These are phyloP conservation scores for Cladosporium oxysporum DNA, from an alignment of 2,329 filamentous ascomycete genomes.

Conservation along the genomic window DNA sequence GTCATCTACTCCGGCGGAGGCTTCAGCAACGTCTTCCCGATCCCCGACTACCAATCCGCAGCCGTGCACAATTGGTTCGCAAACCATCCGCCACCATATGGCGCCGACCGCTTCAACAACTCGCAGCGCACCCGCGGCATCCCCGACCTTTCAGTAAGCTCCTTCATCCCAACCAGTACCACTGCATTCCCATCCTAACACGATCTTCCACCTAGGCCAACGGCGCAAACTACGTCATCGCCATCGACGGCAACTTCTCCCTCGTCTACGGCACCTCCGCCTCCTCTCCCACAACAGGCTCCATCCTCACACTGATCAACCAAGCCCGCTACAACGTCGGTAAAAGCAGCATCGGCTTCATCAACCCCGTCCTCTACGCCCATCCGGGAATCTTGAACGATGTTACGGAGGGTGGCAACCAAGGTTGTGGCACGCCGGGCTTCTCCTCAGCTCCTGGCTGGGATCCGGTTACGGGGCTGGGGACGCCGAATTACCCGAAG, in stretches of 20 bases:
- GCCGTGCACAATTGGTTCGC: slow-evolving; percentile 46
- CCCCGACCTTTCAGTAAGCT: slow-evolving; percentile 42
- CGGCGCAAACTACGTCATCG: slow-evolving; percentile 40
- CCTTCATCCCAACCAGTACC: background rate
- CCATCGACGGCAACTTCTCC: slow-evolving; percentile 45
- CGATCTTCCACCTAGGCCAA: slow-evolving; percentile 22
- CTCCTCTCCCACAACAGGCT: slow-evolving; percentile 51
- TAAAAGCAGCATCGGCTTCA: slow-evolving; percentile 44
- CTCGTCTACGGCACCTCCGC: slow-evolving; percentile 55
- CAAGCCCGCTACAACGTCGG: slow-evolving; percentile 40
- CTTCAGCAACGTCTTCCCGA: slow-evolving; percentile 52
- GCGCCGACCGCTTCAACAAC: slow-evolving; percentile 50
- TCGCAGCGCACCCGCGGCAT: slow-evolving; percentile 46
- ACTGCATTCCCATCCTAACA: background rate
- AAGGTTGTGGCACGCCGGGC: slow-evolving; percentile 41
- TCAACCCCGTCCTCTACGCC: slow-evolving; percentile 46
- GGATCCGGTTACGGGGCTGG: slow-evolving; percentile 37
- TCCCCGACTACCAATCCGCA: slow-evolving; percentile 50
- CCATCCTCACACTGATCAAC: slow-evolving; percentile 51
- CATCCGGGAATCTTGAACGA: slow-evolving; percentile 44
- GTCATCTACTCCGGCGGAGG: slow-evolving; percentile 50
- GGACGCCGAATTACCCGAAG: slow-evolving; percentile 35
- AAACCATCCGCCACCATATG: slow-evolving; percentile 45
- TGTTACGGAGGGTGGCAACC: slow-evolving; percentile 42
- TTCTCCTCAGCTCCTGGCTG: slow-evolving; percentile 33